Conservation (phyloP, 345 rosid species). For the Alliaria petiolata region DNA sequence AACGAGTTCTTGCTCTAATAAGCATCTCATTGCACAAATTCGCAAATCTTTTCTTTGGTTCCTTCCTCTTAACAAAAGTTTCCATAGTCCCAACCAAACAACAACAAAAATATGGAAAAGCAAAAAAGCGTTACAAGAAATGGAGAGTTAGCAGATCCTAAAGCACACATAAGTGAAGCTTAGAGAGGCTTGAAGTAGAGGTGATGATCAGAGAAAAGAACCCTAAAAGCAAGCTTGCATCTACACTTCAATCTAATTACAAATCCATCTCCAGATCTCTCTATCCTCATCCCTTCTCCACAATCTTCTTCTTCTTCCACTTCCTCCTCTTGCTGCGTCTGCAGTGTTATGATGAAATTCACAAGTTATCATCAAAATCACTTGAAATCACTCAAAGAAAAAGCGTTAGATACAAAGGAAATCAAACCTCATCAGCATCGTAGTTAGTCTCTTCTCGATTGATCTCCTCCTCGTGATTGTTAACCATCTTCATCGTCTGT, state of each 20-base stretch:
- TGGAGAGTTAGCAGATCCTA: neutral
- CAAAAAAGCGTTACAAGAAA: neutral
- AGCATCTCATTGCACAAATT: neutral
- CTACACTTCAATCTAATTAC: conserved; percentile 31
- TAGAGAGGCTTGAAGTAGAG: conserved; percentile 33
- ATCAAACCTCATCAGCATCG: conserved; percentile 15
- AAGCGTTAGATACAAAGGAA: neutral
- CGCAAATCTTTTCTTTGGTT: neutral
- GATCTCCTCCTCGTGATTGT: neutral
- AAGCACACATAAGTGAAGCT: neutral
- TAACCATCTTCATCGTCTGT: conserved; percentile 18
- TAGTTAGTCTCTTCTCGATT: conserved; percentile 7
- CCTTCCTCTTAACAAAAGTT: neutral
- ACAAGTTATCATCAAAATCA: neutral
- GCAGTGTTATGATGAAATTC: neutral
- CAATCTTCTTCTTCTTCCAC: conserved; percentile 19
- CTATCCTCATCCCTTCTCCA: conserved; percentile 38
- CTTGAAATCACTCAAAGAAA: neutral
- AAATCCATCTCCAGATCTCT: conserved; percentile 35
- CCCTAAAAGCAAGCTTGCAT: conserved; percentile 27
- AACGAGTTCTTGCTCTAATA: neutral
- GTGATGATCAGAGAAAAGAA: conserved; percentile 27
- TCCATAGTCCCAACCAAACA: neutral
- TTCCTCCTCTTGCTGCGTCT: conserved; percentile 1
- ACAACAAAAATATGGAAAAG: neutral